phyloP scores from a whole-genome alignment of 2,329 filamentous ascomycete species.

The Ambrosiella xylebori region DNA sequence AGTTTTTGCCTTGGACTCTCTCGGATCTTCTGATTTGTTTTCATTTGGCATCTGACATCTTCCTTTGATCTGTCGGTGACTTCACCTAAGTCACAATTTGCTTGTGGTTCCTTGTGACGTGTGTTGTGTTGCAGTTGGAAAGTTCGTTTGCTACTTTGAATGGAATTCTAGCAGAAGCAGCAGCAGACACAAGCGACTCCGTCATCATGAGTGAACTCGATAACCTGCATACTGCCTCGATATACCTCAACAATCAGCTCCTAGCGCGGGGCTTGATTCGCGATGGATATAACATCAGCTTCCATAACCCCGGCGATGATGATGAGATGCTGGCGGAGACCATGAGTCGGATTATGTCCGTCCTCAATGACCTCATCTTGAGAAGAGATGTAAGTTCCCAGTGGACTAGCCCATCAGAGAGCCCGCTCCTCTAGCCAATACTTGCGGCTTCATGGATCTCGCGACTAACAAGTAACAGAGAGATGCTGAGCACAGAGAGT shows the following conservation, averaged over 20 bases:
- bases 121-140: not conserved
- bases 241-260: constrained; percentile 58
- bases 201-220: constrained; percentile 36
- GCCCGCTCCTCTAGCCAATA: not conserved
- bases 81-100: not conserved
- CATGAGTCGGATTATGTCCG: constrained; percentile 75
- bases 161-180: not conserved
- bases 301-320: constrained; percentile 52
- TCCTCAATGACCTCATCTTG: constrained; percentile 84
- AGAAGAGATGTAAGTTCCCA: constrained; percentile 58
- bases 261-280: constrained; percentile 47
- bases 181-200: not conserved
- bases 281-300: constrained; percentile 63
- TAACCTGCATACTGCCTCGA: constrained; percentile 48
- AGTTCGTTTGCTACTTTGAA: not conserved
- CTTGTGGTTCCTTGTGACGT: not conserved
- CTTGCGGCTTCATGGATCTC: not conserved
- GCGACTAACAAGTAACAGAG: constrained; percentile 34
- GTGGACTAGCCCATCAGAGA: not conserved
- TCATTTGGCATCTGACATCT: not conserved
- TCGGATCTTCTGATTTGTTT: not conserved
- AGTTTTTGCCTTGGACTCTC: not conserved
- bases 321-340: constrained; percentile 39
- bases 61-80: not conserved
- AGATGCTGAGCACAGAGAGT: constrained; percentile 77